Evolutionary conservation across 257 asterid species (phyloP).

Genomic region (Parsonsia alboflavescens): DNA sequence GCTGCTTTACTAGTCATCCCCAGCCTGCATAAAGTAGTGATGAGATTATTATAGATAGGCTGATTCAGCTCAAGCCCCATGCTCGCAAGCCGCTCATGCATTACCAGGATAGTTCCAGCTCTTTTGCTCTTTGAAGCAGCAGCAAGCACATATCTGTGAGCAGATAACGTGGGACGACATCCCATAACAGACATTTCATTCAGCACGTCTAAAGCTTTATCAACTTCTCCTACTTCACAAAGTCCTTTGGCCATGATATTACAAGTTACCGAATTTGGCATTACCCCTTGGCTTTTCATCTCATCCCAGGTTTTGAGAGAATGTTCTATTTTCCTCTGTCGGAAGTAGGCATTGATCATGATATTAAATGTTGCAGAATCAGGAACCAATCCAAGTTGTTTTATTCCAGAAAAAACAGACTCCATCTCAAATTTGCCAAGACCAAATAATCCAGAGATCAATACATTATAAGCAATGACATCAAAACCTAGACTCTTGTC

Average conservation of each 20-base stretch:
- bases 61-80: constrained; percentile 64
- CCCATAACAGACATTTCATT: constrained; percentile 50
- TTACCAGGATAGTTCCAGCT: constrained; percentile 51
- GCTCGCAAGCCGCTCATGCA: constrained; percentile 54
- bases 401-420: constrained; percentile 53
- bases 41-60: constrained; percentile 47
- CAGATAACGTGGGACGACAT: constrained; percentile 46
- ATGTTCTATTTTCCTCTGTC: constrained; percentile 53
- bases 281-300: constrained; percentile 53
- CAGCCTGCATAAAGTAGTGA: constrained; percentile 56
- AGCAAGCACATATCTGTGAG: constrained; percentile 50
- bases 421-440: constrained; percentile 58
- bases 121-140: constrained; percentile 59
- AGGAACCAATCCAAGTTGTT: constrained; percentile 57
- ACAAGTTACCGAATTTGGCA: constrained; percentile 61
- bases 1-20: constrained; percentile 82
- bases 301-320: constrained; percentile 56
- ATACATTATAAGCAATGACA: constrained; percentile 58
- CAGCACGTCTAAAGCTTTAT: constrained; percentile 51
- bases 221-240: constrained; percentile 56
- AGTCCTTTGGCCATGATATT: constrained; percentile 66
- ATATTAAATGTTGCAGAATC: constrained; percentile 69
- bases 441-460: constrained; percentile 66
- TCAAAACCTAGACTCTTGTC: constrained; percentile 58
- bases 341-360: constrained; percentile 62